Base-by-base conservation (phyloP, 345 rosid species). In the Citrus medica region DNA sequence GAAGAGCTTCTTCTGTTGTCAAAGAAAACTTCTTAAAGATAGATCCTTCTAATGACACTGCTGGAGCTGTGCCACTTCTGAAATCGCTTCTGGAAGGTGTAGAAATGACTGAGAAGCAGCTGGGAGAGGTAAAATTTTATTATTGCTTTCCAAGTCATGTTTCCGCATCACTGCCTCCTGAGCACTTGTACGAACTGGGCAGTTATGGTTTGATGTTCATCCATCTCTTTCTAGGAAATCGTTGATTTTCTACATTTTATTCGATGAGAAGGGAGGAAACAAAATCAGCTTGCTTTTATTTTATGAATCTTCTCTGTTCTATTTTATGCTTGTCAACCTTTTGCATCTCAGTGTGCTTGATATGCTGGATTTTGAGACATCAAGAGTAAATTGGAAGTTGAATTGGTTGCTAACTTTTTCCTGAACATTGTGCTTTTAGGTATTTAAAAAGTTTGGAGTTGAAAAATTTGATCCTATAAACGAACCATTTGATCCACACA, bases 21-120 rank as follows among this genome's bases (percentile, higher is more conserved):
- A 94, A 94, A 82, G 92, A 79, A 38, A 89, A 95, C 72, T 96
- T 89, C 71, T 73, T 91, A 5, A 93, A 94, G 85, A 74, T 94
- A 4, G 94, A 92, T 60, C 66, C 87, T 27, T 90, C 97, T 61
- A 79, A 82, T 51, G 97, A 91, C 79, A 60, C 89, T 10, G 72
- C 79, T 21, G 92, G 93, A 67, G 97, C 95, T 67, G 87, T 81
- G 62, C 90, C 91, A 40, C 88, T 94, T 35, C 83, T 96, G 42
- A 89, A 89, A 81, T 92, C 90, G 9, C 97, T 96, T 78, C 82
- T 94, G 53, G 97, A 92, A 83, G 98, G 99, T 61, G 99, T 96
- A 82, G 98, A 92, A 78, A 96, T 94, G 99, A 96, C 99, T 16
- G 99, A 94, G 85, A 96, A 94, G 83, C 98, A 94, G 81, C 89